Base-by-base conservation (phyloP, 345 rosid genomes). In the Lepidium didymum region DNA sequence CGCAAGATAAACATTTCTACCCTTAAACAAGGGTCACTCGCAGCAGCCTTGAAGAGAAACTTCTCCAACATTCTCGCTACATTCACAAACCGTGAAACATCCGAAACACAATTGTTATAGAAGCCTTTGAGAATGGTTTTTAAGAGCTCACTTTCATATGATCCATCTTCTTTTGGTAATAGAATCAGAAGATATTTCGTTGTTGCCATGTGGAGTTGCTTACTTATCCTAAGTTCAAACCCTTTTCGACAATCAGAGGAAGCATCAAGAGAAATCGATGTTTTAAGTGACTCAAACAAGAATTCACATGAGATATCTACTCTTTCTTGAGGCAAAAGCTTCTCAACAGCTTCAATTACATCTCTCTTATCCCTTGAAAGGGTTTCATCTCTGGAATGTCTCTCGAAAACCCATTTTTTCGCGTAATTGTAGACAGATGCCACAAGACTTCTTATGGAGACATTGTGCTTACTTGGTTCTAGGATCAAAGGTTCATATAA, bases 1-100 rank as follows among this genome's bases (percentile, higher is more conserved):
- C 88, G 6, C 64, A 52, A 19, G 88, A 82, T 36, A 64, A 92
- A 92, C 3, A 84, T 81, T 41, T 72, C 75, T 13, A 74, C 62
- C 70, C 56, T 74, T 68, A 89, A 79, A 60, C 83, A 79, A 42
- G 52, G 53, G 36, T 84, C 86, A 15, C 82, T 75, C 8, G 95
- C 85, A 45, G 92, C 91, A 38, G 56, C 68, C 64, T 83, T 85
- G 5, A 56, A 66, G 19, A 84, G 58, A 67, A 92, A 85, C 10
- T 89, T 86, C 69, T 92, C 96, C 7, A 92, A 49, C 51, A 85
- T 81, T 67, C 77, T 78, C 2, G 96, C 91, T 36, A 89, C 92
- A 16, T 35, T 72, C 19, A 77, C 56, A 8, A 82, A 56, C 42
- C 80, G 34, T 3, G 47, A 46, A 45, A 53, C 33, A 34, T 79